These are phyloP conservation scores for Diplodia intermedia DNA, from an alignment of 2,329 filamentous ascomycete genomes.

Conservation along the genomic window DNA sequence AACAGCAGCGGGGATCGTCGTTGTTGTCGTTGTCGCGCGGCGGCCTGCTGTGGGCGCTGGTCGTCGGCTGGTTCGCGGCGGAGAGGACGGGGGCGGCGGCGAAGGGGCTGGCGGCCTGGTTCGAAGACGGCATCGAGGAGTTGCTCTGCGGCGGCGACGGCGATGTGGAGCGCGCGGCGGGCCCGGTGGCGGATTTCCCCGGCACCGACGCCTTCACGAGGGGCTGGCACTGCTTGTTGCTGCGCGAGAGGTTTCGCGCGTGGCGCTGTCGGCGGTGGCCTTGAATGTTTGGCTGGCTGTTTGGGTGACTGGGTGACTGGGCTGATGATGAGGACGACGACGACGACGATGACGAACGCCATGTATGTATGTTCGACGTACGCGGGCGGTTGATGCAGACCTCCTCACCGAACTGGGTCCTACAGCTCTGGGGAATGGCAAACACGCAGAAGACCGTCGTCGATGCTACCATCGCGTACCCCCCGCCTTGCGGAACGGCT, in stretches of 20 bases:
- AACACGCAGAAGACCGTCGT: too few relatives aligned
- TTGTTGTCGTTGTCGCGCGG: background rate
- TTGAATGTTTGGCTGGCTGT: too few relatives aligned
- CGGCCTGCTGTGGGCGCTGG: background rate
- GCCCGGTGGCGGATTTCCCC: background rate
- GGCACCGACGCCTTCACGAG: background rate
- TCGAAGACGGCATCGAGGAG: background rate
- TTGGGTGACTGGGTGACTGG: too few relatives aligned
- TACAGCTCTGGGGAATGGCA: too few relatives aligned
- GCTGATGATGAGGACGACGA: too few relatives aligned
- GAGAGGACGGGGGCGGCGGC: constrained; percentile 29
- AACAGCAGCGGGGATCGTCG: constrained; percentile 31
- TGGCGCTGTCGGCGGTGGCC: background rate
- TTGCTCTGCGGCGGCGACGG: background rate
- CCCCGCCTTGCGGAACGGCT: too few relatives aligned
- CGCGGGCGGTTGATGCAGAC: too few relatives aligned
- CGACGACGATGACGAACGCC: too few relatives aligned
- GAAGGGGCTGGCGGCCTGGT: constrained; percentile 17
- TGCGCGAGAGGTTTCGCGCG: background rate
- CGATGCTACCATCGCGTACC: too few relatives aligned
- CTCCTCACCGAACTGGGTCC: too few relatives aligned
- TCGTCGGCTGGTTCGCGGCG: background rate
- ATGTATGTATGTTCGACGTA: too few relatives aligned
- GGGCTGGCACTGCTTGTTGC: background rate
- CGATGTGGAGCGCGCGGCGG: background rate